Percentiles rank a stretch among this genome's conserved stretches.
These are phyloP conservation scores for Pilobolus umbonatus DNA, from an alignment of 192 early-diverging fungal species.

Conservation along the genomic window DNA sequence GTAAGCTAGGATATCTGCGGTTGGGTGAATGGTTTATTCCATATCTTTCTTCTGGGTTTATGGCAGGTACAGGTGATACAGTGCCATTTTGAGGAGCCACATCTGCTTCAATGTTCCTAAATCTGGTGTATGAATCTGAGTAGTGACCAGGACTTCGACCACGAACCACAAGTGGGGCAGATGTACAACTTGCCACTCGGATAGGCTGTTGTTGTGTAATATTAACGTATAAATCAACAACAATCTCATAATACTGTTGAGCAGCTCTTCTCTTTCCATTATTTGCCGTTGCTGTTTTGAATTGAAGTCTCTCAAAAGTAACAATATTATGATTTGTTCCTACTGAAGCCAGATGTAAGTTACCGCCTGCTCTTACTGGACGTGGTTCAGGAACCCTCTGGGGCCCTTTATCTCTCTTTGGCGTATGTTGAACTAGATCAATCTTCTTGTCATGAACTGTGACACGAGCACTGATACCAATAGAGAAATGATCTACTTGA, in stretches of 20 bases:
- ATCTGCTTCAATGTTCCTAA: constrained; percentile 19
- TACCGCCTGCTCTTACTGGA: constrained; percentile 52
- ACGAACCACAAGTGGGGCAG: constrained; percentile 77
- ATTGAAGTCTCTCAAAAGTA: constrained; percentile 87
- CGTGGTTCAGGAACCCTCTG: constrained; percentile 65
- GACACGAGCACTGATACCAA: constrained; percentile 72
- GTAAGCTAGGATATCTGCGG: constrained; percentile 9
- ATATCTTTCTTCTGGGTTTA: neutral
- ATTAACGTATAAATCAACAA: constrained; percentile 67
- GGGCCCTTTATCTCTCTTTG: constrained; percentile 93
- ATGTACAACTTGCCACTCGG: constrained; percentile 60
- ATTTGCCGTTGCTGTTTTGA: constrained; percentile 91
- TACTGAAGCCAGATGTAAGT: constrained; percentile 39
- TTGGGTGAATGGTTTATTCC: neutral
- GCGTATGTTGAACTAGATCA: constrained; percentile 82
- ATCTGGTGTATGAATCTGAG: constrained; percentile 38
- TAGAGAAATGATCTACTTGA: constrained; percentile 50
- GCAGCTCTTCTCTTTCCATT: constrained; percentile 83
- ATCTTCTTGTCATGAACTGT: constrained; percentile 62
- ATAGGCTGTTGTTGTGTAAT: constrained; percentile 46
- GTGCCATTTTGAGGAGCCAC: neutral
- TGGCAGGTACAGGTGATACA: neutral
- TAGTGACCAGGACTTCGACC: constrained; percentile 91
- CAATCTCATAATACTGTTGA: constrained; percentile 83
- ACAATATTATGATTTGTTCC: constrained; percentile 44